These are phyloP conservation scores for Cyclotella sp. DNA, from an alignment of 108 stramenopile species.

Conservation along the genomic window DNA sequence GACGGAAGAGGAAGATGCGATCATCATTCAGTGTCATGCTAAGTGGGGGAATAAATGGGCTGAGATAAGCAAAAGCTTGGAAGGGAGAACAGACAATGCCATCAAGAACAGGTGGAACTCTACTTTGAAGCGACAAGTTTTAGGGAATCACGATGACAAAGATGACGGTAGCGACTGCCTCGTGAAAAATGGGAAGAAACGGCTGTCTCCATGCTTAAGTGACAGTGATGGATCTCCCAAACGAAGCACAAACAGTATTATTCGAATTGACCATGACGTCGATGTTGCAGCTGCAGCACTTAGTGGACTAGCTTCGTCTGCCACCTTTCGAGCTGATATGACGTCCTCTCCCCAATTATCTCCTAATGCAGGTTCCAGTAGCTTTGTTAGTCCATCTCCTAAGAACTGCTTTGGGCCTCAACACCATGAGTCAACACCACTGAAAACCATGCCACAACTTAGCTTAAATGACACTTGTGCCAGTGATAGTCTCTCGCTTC, in stretches of 20 bases:
- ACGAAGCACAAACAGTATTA: constrained; percentile 5
- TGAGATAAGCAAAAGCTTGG: constrained; percentile 93
- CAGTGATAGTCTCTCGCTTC: not conserved
- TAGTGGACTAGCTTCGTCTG: constrained; percentile 40
- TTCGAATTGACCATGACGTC: constrained; percentile 42
- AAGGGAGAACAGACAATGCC: constrained; percentile 97
- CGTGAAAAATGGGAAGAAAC: constrained; percentile 16
- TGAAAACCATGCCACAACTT: constrained; percentile 32
- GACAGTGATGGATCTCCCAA: constrained; percentile 2
- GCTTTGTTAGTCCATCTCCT: constrained; percentile 47
- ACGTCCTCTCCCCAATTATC: constrained; percentile 20
- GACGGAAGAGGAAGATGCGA: constrained; percentile 90
- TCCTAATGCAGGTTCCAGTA: not conserved
- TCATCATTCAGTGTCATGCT: constrained; percentile 80
- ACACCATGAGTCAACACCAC: not conserved
- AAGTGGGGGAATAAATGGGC: constrained; percentile 95
- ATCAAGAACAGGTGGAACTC: constrained; percentile 99
- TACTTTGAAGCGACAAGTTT: constrained; percentile 73
- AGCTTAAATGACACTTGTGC: constrained; percentile 33
- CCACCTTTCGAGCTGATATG: not conserved
- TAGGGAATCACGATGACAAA: not conserved
- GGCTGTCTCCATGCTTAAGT: constrained; percentile 18
- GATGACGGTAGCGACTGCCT: constrained; percentile 7
- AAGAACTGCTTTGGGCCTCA: constrained; percentile 16
- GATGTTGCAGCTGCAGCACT: constrained; percentile 46